Evolutionary conservation across 805 yeast species (phyloP).

Genomic region (Yarrowia sp.): DNA sequence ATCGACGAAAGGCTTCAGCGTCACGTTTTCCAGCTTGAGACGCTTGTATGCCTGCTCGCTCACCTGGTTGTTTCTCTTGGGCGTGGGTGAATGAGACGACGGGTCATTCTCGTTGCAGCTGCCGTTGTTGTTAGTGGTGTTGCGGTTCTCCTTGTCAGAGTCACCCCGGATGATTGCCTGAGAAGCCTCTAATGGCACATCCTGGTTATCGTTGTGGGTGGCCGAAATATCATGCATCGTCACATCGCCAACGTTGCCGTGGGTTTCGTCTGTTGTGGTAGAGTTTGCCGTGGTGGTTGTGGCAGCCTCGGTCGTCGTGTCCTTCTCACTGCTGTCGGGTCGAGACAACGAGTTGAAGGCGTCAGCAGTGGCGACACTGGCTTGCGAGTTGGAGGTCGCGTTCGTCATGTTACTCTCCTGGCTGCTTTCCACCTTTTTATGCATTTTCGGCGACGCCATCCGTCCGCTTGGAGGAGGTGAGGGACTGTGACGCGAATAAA

Average conservation of each 20-base stretch:
- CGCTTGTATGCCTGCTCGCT: conserved; percentile 15
- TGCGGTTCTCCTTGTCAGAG: conserved; percentile 14
- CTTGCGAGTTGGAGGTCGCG: not conserved
- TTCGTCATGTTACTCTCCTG: not conserved
- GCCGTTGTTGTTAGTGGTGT: not conserved
- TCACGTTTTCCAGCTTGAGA: conserved; percentile 15
- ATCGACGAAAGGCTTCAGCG: conserved; percentile 1
- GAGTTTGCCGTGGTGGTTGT: not conserved
- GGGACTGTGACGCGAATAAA: conserved; percentile 10
- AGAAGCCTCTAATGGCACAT: conserved; percentile 2
- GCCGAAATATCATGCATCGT: conserved; percentile 5
- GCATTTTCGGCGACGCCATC: not conserved
- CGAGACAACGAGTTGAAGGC: conserved; percentile 9
- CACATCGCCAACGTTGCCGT: not conserved
- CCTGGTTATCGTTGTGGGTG: not conserved
- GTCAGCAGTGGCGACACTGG: conserved; percentile 1
- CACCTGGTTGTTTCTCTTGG: conserved; percentile 16
- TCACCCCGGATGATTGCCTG: conserved; percentile 1
- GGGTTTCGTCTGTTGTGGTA: not conserved
- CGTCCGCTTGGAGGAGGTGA: not conserved
- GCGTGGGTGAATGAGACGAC: conserved; percentile 12
- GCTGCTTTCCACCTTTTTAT: not conserved
- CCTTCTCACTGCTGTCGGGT: conserved; percentile 2
- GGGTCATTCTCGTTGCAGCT: not conserved
- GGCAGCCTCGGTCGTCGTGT: not conserved